These are phyloP conservation scores for Antitrichia curtipendula DNA, from an alignment of 225 moss, liverwort and hornwort species.

Conservation along the genomic window DNA sequence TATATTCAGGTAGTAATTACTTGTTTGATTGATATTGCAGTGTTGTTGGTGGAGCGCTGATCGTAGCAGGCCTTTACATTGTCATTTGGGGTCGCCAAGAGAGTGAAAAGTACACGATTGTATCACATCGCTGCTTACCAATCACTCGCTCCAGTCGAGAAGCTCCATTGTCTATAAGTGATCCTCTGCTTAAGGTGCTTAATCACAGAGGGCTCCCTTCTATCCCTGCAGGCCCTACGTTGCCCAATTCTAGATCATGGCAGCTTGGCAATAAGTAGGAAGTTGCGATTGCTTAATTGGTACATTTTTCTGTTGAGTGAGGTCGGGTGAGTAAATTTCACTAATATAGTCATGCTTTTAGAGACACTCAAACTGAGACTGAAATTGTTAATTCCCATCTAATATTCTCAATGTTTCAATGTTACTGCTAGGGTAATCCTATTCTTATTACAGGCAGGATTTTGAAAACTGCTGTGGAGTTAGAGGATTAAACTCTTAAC, in stretches of 20 bases:
- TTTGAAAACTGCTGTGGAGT: not conserved
- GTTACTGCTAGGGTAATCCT: not conserved
- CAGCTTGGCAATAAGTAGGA: slow-evolving; percentile 22
- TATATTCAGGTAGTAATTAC: not conserved
- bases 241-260: slow-evolving; percentile 33
- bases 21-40: slow-evolving; percentile 34
- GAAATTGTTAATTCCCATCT: not conserved
- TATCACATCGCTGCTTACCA: slow-evolving; percentile 20
- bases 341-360: not conserved
- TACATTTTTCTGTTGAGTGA: not conserved
- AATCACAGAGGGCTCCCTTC: slow-evolving; percentile 51
- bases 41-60: slow-evolving; percentile 54
- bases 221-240: slow-evolving; percentile 26
- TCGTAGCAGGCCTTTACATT: slow-evolving; percentile 57
- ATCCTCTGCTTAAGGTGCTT: slow-evolving; percentile 89
- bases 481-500: not conserved
- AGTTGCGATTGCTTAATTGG: not conserved
- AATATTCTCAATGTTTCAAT: not conserved
- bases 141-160: slow-evolving; percentile 19
- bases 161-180: slow-evolving; percentile 32
- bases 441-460: not conserved
- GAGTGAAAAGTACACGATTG: slow-evolving; percentile 28
- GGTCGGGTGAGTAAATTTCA: not conserved
- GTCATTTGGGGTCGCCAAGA: slow-evolving; percentile 83
- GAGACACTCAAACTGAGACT: not conserved